phyloP scores from a whole-genome alignment of 164 flowering plant genomes.

The Tetracentron sinense region DNA sequence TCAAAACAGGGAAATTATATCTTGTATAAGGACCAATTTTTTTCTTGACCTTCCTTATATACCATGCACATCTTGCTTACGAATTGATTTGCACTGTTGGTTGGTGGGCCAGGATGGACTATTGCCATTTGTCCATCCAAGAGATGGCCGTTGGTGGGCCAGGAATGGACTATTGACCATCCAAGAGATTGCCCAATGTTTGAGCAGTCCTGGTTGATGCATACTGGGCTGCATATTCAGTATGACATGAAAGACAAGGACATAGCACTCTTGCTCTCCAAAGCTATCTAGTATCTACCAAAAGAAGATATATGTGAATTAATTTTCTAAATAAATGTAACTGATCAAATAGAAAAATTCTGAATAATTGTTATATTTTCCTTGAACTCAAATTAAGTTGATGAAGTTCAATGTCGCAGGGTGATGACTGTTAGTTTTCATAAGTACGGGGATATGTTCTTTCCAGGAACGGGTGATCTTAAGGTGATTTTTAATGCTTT shows the following conservation, averaged over 20 bases:
- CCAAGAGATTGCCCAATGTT: background rate
- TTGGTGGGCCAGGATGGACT: too few relatives aligned
- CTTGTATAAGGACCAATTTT: too few relatives aligned
- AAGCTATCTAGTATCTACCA: too few relatives aligned
- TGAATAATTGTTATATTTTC: background rate
- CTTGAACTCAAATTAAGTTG: background rate
- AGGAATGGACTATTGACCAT: too few relatives aligned
- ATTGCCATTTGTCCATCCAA: too few relatives aligned
- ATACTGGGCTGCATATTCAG: background rate
- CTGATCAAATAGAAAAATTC: background rate
- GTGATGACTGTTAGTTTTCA: slow-evolving; percentile 99
- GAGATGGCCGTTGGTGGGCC: too few relatives aligned
- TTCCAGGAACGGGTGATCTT: slow-evolving; percentile 98
- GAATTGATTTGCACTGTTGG: too few relatives aligned
- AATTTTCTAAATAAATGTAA: too few relatives aligned
- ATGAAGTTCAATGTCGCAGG: slow-evolving; percentile 43
- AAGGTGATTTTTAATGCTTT: slow-evolving; percentile 48
- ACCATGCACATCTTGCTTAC: too few relatives aligned
- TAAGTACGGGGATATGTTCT: slow-evolving; percentile 89
- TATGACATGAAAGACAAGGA: background rate
- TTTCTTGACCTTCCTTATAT: too few relatives aligned
- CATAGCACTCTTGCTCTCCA: background rate
- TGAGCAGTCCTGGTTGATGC: background rate
- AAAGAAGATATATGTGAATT: too few relatives aligned
- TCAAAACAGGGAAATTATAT: too few relatives aligned